phyloP scores from a whole-genome alignment of 345 rosid species.

The Hypericum androsaemum region DNA sequence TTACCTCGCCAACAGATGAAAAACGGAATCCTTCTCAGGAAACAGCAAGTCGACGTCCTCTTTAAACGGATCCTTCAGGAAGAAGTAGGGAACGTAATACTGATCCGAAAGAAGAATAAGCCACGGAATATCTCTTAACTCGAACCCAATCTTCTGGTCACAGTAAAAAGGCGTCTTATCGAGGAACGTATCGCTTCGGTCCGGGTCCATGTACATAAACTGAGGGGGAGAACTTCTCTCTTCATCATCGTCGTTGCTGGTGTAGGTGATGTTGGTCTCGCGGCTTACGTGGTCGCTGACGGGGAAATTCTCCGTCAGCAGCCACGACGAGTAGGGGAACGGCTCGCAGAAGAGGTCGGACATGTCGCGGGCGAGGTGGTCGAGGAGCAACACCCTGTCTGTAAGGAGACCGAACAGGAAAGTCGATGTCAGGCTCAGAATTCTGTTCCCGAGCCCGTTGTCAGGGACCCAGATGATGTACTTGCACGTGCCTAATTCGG shows the following conservation, averaged over 20 bases:
- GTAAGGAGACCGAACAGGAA: constrained; percentile 3
- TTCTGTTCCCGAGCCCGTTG: constrained; percentile 4
- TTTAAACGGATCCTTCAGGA: neutral
- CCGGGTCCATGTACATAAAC: neutral
- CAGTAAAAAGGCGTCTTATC: neutral
- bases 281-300: neutral
- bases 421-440: neutral
- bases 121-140: neutral
- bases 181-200: neutral
- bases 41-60: neutral
- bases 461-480: neutral
- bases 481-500: neutral
- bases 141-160: neutral
- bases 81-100: neutral
- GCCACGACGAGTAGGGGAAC: constrained; percentile 3
- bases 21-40: constrained; percentile 1
- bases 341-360: constrained; percentile 4
- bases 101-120: neutral
- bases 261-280: neutral
- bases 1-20: constrained; percentile 1
- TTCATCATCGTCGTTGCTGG: neutral
- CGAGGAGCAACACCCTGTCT: neutral
- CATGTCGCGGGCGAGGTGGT: neutral
- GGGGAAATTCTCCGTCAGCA: neutral
- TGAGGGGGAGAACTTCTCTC: no score